phyloP scores from a whole-genome alignment of 2,329 filamentous ascomycete genomes.

The Fusarium sp. region DNA sequence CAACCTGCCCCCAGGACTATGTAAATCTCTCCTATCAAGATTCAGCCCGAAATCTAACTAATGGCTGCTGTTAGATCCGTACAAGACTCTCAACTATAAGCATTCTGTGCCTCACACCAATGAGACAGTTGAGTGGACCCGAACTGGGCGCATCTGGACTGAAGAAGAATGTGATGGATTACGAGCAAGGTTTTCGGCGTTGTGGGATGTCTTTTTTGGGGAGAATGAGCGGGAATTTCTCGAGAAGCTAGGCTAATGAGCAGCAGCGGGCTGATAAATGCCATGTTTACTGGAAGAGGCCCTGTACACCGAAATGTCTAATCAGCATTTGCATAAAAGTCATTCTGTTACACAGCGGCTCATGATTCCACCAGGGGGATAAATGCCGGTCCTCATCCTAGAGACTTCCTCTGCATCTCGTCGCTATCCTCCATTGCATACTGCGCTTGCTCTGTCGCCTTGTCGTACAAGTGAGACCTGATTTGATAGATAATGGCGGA shows the following conservation, averaged over 20 bases:
- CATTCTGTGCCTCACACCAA: neutral
- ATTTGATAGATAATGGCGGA: too few relatives aligned
- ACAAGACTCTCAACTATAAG: neutral
- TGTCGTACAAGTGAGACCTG: too few relatives aligned
- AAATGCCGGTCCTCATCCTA: too few relatives aligned
- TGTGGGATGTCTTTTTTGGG: neutral
- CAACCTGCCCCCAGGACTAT: neutral
- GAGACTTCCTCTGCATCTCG: too few relatives aligned
- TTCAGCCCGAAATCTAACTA: neutral
- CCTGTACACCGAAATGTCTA: too few relatives aligned
- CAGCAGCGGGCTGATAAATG: neutral
- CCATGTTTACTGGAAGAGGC: too few relatives aligned
- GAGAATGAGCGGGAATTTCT: neutral
- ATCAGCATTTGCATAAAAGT: too few relatives aligned
- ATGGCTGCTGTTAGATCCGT: neutral
- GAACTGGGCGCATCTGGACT: neutral
- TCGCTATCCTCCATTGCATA: too few relatives aligned
- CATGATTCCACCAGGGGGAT: too few relatives aligned
- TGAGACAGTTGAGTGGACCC: neutral
- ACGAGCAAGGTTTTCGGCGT: neutral
- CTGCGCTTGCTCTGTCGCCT: too few relatives aligned
- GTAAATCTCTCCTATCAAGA: rapidly evolving
- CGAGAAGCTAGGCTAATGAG: neutral
- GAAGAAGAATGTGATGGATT: neutral
- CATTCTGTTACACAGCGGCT: neutral